Base-by-base conservation (phyloP, 2,329 filamentous ascomycete species). In the Sordariomycetes sp. region DNA sequence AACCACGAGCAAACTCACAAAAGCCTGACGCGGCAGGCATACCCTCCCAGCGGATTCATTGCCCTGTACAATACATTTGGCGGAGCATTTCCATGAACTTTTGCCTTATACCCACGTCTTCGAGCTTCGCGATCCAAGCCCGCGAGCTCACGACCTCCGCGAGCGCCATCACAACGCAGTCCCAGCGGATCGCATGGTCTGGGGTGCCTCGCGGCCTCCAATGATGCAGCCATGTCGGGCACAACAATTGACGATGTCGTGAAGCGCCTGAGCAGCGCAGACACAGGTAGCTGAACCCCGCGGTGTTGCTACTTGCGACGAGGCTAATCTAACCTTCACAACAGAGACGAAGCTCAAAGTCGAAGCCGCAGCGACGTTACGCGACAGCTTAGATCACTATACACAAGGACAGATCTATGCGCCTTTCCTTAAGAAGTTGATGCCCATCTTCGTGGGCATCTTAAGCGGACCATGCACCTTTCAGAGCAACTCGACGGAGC, bases 331-430 rank as follows among this genome's bases (percentile, higher is more conserved):
- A 15, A 11, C 3, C 11, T 26, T 9, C 23, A 10, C 7, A 38
- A 14, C 41, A 94, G 92, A 96, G 64, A 64, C 81, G 38, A 86
- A 85, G 63, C 63, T 78, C 38, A 93, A 88, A 64, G 74, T 83
- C 41, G 85, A 86, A 49, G 79, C 87, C 43, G 86, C 90, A 41
- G 79, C 81, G 34, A 82, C 88, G 44, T 70, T 98, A 49, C 86
- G 92, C 54, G 93, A 99, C 61, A 86, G 75, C 49, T 79, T 96
- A 46, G 93, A 98, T 44, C 74, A 86, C 50, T 94, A 92, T 64
- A 86, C 82, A 35, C 77, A 75, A 49, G 80, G 84, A 34, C 70
- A 74, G 36, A 79, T 79, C 48, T 98, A 96, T 56, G 62, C 75
- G 19, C 69, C 74, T 33, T 96, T 98, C 55, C 70, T 98, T 39